Base-by-base conservation (phyloP, 352 stramenopile genomes). In the Pythium dissotocum region DNA sequence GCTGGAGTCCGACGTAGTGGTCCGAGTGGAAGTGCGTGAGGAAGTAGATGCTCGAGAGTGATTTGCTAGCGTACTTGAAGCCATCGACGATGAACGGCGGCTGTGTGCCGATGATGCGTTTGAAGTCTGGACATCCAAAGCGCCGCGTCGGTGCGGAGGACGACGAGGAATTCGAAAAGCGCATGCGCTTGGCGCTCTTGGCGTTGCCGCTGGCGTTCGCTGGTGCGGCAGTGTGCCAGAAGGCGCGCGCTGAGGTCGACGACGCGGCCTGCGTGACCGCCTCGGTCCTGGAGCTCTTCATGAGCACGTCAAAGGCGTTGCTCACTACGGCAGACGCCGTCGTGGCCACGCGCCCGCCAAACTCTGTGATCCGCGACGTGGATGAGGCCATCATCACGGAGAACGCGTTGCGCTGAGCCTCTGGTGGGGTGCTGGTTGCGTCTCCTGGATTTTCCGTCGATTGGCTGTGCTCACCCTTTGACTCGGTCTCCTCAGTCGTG, bases 1-100 rank as follows among this genome's bases (percentile, higher is more conserved):
- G 92, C 4, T 76, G 80, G 28, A 99, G 89, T 1, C 97, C 97
- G 24, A 78, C 83, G 74, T 99, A 99, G 72, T 99, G 97, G 77
- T 99, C 97, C 12, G 87, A 96, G 78, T 99, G 97, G 72, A 99
- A 99, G 78, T 99, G 97, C 21, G 96, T 98, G 44, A 99, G 82
- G 65, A 99, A 99, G 63, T 99, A 99, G 53, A 93, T 75, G 56
- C 74, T 94, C 13, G 82, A 93, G 10, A 93, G 78, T 40, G 81
- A 48, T 46, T 87, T 87, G 49, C 72, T 89, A 3, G 88, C 85
- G 63, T 93, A 93, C n/a, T 80, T 73, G 61, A 97, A 97, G 14
- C 89, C 89, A 51, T 97, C 89, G 36, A 97, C 89, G 26, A 97
- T 89, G 66, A 93, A 94, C n/a, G 82, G 77, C 10, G 86, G 86